A percentile compares a stretch with the other conserved stretches of the same genome.
phyloP scores from a whole-genome alignment of 169 alveolate species.

The Plasmodium knowlesi region DNA sequence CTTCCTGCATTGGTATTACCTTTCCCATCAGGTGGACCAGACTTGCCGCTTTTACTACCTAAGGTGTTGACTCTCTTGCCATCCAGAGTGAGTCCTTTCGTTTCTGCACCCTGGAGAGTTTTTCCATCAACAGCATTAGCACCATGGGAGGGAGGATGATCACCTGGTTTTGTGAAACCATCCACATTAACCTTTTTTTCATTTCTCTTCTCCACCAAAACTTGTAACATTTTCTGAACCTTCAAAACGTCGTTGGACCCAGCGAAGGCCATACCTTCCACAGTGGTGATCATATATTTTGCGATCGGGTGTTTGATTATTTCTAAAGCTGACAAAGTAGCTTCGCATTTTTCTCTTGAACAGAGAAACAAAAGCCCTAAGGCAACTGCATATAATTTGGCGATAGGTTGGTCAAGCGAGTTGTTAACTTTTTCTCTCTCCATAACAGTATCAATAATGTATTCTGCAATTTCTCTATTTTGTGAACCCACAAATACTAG shows the following conservation, averaged over 20 bases:
- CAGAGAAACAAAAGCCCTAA: slow-evolving; percentile 94
- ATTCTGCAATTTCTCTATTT: slow-evolving; percentile 95
- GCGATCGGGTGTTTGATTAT: slow-evolving; percentile 86
- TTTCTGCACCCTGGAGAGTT: background rate
- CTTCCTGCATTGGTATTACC: background rate
- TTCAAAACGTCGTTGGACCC: slow-evolving; percentile 98
- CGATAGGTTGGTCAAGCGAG: slow-evolving; percentile 23
- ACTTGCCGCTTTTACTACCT: background rate
- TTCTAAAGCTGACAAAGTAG: slow-evolving; percentile 90
- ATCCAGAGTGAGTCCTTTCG: background rate
- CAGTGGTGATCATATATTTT: slow-evolving; percentile 85
- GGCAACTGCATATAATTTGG: slow-evolving; percentile 83
- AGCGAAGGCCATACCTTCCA: slow-evolving; percentile 97
- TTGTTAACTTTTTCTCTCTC: slow-evolving; percentile 84
- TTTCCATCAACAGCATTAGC: slow-evolving; percentile 8
- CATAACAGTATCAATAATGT: slow-evolving; percentile 91
- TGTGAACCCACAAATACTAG: slow-evolving; percentile 96
- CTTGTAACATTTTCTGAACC: slow-evolving; percentile 94
- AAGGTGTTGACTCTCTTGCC: background rate
- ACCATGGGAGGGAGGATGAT: slow-evolving; percentile 35
- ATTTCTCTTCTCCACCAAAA: slow-evolving; percentile 87
- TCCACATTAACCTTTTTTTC: slow-evolving; percentile 33
- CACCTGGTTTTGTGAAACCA: slow-evolving; percentile 64
- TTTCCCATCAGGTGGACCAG: background rate
- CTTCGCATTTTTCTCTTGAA: slow-evolving; percentile 92